phyloP scores from a whole-genome alignment of 371 early-diverging fungal species.

The Chytridiales sp. region DNA sequence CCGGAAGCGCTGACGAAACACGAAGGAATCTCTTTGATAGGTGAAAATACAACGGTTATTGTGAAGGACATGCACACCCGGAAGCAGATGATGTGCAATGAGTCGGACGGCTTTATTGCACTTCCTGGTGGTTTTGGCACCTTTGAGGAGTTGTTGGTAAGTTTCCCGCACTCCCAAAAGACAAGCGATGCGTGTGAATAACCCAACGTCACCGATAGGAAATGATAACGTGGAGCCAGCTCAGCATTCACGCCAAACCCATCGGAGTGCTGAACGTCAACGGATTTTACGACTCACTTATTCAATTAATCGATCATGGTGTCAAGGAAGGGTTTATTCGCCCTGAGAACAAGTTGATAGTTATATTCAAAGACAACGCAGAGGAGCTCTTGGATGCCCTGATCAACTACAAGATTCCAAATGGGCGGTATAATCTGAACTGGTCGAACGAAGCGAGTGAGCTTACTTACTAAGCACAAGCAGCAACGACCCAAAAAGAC shows the following conservation, averaged over 20 bases:
- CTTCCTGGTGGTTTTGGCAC: conserved; percentile 84
- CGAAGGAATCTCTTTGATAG: conserved; percentile 42
- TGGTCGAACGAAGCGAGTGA: no score
- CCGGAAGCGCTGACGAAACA: conserved; percentile 59
- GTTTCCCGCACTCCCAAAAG: neutral
- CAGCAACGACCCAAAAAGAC: no score
- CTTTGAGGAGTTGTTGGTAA: conserved; percentile 73
- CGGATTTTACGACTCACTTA: conserved; percentile 69
- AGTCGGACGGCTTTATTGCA: conserved; percentile 74
- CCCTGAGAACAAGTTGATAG: conserved; percentile 23
- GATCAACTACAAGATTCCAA: no score
- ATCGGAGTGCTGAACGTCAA: conserved; percentile 73
- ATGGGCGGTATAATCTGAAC: no score
- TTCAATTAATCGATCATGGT: conserved; percentile 60
- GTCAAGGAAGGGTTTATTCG: conserved; percentile 63
- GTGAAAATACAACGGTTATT: conserved; percentile 62
- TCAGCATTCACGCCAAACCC: conserved; percentile 33
- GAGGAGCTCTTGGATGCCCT: no score
- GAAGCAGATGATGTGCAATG: conserved; percentile 71
- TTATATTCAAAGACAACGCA: conserved; percentile 31
- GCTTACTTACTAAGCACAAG: no score
- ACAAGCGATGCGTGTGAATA: neutral
- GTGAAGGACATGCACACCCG: conserved; percentile 76
- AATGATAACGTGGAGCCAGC: conserved; percentile 40
- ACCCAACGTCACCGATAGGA: neutral